A percentile compares a stretch with the other conserved stretches of the same genome.
These are phyloP conservation scores for Candida argentea DNA, from an alignment of 805 yeast genomes.

Conservation along the genomic window DNA sequence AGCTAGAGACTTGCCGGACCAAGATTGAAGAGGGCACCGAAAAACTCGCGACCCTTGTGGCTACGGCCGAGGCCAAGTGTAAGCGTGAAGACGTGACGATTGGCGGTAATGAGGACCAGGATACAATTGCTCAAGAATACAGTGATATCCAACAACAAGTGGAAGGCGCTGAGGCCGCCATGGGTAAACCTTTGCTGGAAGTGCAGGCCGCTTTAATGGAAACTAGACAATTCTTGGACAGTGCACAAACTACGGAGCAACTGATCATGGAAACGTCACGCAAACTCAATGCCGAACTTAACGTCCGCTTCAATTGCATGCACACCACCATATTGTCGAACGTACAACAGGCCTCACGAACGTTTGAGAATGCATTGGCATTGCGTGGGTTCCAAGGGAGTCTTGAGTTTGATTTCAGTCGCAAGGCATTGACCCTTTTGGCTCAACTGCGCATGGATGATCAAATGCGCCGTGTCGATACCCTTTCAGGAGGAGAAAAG, in stretches of 20 bases:
- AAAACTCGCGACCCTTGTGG: slow-evolving; percentile 8
- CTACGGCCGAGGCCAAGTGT: slow-evolving; percentile 33
- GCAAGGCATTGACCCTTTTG: slow-evolving; percentile 41
- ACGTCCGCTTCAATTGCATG: slow-evolving; percentile 21
- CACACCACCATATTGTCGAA: slow-evolving; percentile 22
- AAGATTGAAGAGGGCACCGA: slow-evolving; percentile 7
- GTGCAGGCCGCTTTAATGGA: slow-evolving; percentile 38
- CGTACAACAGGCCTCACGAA: slow-evolving; percentile 21
- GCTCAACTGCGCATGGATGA: slow-evolving; percentile 54
- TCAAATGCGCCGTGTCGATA: slow-evolving; percentile 58
- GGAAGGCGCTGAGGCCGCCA: slow-evolving; percentile 38
- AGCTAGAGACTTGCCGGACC: slow-evolving; percentile 4
- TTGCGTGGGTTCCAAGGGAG: slow-evolving; percentile 68
- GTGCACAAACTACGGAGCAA: slow-evolving; percentile 30
- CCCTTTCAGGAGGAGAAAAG: slow-evolving; percentile 94
- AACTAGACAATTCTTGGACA: slow-evolving; percentile 32
- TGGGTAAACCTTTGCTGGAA: slow-evolving; percentile 49
- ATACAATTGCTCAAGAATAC: slow-evolving; percentile 41
- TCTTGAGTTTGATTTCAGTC: slow-evolving; percentile 50
- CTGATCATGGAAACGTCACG: slow-evolving; percentile 20
- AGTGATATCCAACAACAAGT: slow-evolving; percentile 36
- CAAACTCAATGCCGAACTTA: slow-evolving; percentile 19
- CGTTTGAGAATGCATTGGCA: slow-evolving; percentile 50
- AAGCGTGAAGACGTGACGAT: slow-evolving; percentile 35
- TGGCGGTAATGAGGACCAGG: slow-evolving; percentile 30